These are phyloP conservation scores for Paraleonurus japonicus DNA, from an alignment of 257 asterid species.

Conservation along the genomic window DNA sequence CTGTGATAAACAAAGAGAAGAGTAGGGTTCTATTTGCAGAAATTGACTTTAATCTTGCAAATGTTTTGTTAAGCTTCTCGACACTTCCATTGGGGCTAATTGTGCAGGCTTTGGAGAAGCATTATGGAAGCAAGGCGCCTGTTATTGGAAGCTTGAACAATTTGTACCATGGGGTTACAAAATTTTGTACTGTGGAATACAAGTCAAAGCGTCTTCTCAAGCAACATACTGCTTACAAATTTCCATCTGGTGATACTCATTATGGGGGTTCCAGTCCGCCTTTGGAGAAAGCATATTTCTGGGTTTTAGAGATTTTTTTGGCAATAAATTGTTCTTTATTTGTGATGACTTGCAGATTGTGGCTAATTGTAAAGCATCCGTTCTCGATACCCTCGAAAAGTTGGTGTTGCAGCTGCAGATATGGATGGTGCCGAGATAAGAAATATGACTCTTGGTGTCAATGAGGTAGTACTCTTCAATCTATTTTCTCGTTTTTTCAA, in stretches of 20 bases:
- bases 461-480: not conserved
- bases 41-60: not conserved
- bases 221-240: too few species aligned
- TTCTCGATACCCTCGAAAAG: not conserved
- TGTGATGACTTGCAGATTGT: conserved; percentile 13
- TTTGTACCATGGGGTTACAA: not conserved
- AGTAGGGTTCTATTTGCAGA: too few species aligned
- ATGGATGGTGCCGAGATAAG: not conserved
- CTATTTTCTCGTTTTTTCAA: not conserved
- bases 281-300: not conserved
- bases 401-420: not conserved
- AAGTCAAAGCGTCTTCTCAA: too few species aligned
- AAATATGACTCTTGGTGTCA: not conserved
- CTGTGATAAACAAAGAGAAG: conserved; percentile 20
- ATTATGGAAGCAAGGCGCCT: not conserved
- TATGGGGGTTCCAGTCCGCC: too few species aligned
- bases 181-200: not conserved
- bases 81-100: conserved; percentile 20
- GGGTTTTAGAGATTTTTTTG: not conserved
- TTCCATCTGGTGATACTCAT: too few species aligned
- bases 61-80: conserved; percentile 24
- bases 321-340: not conserved
- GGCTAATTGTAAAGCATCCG: not conserved
- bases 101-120: not conserved
- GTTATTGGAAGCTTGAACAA: conserved; percentile 20